phyloP scores from a whole-genome alignment of 2,329 filamentous ascomycete species.

The Penicillium sp. region DNA sequence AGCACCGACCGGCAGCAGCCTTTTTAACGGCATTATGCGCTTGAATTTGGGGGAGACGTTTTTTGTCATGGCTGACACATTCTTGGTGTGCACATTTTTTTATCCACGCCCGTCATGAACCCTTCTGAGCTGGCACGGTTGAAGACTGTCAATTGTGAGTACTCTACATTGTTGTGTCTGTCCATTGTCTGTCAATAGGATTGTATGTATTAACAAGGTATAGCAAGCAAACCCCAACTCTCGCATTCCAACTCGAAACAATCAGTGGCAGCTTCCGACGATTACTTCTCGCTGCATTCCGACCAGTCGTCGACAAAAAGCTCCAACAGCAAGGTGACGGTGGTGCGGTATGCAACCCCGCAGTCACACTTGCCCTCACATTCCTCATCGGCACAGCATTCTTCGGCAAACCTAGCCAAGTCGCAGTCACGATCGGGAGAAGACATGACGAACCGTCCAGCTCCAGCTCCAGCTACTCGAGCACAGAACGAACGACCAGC shows the following conservation, averaged over 20 bases:
- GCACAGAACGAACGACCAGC: slow-evolving; percentile 6
- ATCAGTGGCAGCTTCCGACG: slow-evolving; percentile 47
- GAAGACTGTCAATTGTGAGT: slow-evolving; percentile 39
- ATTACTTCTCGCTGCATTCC: slow-evolving; percentile 46
- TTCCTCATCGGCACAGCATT: slow-evolving; percentile 27
- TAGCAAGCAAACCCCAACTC: slow-evolving; percentile 44
- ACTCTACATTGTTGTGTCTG: no score
- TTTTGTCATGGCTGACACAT: neutral
- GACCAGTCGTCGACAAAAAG: slow-evolving; percentile 30
- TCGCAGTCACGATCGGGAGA: slow-evolving; percentile 9
- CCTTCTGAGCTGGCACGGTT: slow-evolving; percentile 26
- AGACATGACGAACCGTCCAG: neutral
- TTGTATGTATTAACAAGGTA: neutral
- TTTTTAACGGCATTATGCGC: slow-evolving; percentile 3
- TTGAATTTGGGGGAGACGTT: neutral
- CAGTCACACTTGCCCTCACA: slow-evolving; percentile 33
- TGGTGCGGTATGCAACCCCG: slow-evolving; percentile 43
- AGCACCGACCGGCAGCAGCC: neutral
- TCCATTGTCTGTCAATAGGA: neutral
- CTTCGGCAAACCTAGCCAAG: slow-evolving; percentile 24
- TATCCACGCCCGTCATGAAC: slow-evolving; percentile 26
- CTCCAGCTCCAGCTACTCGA: slow-evolving; percentile 14
- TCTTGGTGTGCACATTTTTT: slow-evolving; percentile 11
- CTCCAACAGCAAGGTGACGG: slow-evolving; percentile 34
- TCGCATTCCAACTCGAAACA: slow-evolving; percentile 40